These are phyloP conservation scores for Tolypocladium cylindrosporum DNA, from an alignment of 2,329 filamentous ascomycete genomes.

Conservation along the genomic window DNA sequence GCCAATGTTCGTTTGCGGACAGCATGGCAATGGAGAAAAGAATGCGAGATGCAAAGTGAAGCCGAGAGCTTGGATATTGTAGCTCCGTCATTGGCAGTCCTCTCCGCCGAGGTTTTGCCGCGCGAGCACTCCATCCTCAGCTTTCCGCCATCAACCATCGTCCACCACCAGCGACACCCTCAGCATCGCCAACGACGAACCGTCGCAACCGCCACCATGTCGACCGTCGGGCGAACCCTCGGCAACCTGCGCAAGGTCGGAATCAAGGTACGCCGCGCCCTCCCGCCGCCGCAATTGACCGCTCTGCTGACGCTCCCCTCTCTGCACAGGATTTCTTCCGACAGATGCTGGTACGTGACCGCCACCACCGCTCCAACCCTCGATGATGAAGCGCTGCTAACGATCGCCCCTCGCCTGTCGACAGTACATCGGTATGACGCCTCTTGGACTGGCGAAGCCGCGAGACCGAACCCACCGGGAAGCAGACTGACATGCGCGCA, in stretches of 20 bases:
- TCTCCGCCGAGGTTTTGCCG: slow-evolving; percentile 21
- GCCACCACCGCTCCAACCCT: slow-evolving; percentile 5
- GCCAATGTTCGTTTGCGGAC: not conserved
- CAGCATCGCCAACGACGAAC: slow-evolving; percentile 5
- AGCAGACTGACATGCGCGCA: slow-evolving; percentile 21
- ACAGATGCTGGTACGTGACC: slow-evolving; percentile 78
- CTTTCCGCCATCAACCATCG: slow-evolving; percentile 6
- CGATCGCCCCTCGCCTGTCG: slow-evolving; percentile 1
- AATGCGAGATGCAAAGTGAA: not conserved
- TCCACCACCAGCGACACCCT: not conserved
- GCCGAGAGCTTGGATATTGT: not conserved
- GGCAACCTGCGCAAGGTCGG: slow-evolving; percentile 82
- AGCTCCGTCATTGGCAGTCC: not conserved
- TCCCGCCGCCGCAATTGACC: not conserved
- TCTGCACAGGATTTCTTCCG: slow-evolving; percentile 67
- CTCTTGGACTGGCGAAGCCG: too few species aligned
- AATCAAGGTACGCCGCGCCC: slow-evolving; percentile 56
- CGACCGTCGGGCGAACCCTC: slow-evolving; percentile 78
- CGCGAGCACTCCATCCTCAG: slow-evolving; percentile 3
- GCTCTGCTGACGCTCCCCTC: slow-evolving; percentile 2
- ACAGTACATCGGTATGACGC: slow-evolving; percentile 45
- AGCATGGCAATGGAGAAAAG: not conserved
- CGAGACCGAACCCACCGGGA: not conserved
- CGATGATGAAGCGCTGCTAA: slow-evolving; percentile 11
- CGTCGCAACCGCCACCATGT: slow-evolving; percentile 54